These are phyloP conservation scores for Dentipellis sp. DNA, from an alignment of 768 basidiomycete genomes.

Conservation along the genomic window DNA sequence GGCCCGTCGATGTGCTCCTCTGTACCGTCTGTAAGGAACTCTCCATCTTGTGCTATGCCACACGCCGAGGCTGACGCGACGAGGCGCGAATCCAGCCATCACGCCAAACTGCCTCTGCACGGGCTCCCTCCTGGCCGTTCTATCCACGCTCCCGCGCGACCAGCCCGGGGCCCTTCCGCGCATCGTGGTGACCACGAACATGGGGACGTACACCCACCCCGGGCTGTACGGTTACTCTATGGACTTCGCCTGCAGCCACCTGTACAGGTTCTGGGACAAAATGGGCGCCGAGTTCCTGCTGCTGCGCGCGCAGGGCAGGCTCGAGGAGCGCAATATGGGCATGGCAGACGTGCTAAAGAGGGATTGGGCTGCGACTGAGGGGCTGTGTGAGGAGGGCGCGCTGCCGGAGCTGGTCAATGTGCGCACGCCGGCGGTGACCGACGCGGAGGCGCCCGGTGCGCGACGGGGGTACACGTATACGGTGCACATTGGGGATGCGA, in stretches of 20 bases:
- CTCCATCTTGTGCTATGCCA: background rate
- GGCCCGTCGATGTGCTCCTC: constrained; percentile 43
- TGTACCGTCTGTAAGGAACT: constrained; percentile 47
- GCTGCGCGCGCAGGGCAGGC: constrained; percentile 26
- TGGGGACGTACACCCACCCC: constrained; percentile 38
- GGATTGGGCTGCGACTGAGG: constrained; percentile 16
- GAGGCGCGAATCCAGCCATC: constrained; percentile 40
- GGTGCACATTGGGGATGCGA: constrained; percentile 25
- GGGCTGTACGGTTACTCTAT: constrained; percentile 39
- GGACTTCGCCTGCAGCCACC: too few species aligned
- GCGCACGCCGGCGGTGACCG: constrained; percentile 48
- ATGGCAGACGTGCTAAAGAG: constrained; percentile 22
- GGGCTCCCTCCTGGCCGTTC: constrained; percentile 41
- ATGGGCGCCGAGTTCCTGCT: constrained; percentile 44
- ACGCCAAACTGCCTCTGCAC: constrained; percentile 51
- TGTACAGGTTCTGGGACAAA: constrained; percentile 64
- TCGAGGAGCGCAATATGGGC: too few species aligned
- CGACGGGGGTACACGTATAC: constrained; percentile 30
- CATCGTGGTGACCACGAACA: constrained; percentile 45
- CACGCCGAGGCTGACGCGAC: constrained; percentile 1
- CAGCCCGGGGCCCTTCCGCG: constrained; percentile 27
- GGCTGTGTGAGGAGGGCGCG: constrained; percentile 28
- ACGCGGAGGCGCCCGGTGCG: constrained; percentile 24
- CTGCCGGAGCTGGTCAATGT: constrained; percentile 40
- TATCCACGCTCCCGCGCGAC: constrained; percentile 40